These are phyloP conservation scores for Coemansia sp. DNA, from an alignment of 192 early-diverging fungal species.

Conservation along the genomic window DNA sequence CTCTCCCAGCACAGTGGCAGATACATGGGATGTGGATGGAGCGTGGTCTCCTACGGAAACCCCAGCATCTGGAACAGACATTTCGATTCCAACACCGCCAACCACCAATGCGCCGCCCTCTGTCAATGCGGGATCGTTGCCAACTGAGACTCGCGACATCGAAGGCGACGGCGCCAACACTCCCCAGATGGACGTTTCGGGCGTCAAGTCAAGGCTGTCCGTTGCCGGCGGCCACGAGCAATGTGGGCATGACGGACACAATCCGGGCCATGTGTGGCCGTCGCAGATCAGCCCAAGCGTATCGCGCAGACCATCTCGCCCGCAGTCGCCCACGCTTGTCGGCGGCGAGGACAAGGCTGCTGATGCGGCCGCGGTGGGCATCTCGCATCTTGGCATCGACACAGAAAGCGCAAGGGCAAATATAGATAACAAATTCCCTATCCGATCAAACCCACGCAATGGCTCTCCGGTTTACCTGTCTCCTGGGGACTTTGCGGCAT, in stretches of 20 bases:
- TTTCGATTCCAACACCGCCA: slow-evolving; percentile 26
- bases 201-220: slow-evolving; percentile 42
- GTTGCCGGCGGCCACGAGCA: slow-evolving; percentile 51
- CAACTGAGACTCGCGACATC: not conserved
- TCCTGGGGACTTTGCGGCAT: slow-evolving; percentile 43
- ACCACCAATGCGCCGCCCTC: slow-evolving; percentile 23
- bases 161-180: not conserved
- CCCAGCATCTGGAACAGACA: not conserved
- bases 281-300: slow-evolving; percentile 54
- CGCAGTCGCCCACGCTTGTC: slow-evolving; percentile 13
- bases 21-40: slow-evolving; percentile 32
- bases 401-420: not conserved
- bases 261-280: slow-evolving; percentile 49
- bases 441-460: slow-evolving; percentile 49
- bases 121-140: slow-evolving; percentile 14
- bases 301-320: slow-evolving; percentile 41
- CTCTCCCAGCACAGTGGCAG: slow-evolving; percentile 14
- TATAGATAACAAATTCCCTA: slow-evolving; percentile 18
- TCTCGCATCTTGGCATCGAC: slow-evolving; percentile 1
- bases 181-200: slow-evolving; percentile 9
- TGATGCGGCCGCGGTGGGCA: not conserved
- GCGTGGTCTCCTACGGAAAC: slow-evolving; percentile 17
- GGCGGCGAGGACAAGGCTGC: slow-evolving; percentile 3
- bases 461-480: slow-evolving; percentile 55
- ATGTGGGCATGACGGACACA: slow-evolving; percentile 20